These are phyloP conservation scores for Sordaria brevicollis DNA, from an alignment of 495 filamentous ascomycete species.

Conservation along the genomic window DNA sequence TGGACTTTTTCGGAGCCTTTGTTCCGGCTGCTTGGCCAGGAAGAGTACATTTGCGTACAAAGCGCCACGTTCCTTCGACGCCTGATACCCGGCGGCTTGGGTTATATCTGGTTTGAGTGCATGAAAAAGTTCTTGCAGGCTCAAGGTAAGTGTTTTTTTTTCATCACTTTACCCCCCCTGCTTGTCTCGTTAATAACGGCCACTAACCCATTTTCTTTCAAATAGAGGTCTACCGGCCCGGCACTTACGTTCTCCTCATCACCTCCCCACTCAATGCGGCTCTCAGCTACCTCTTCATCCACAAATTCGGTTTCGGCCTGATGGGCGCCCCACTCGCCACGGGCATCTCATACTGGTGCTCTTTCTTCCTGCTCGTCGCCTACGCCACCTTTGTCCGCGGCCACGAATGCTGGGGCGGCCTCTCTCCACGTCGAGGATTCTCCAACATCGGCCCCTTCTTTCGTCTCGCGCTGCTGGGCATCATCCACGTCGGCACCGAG, in stretches of 20 bases:
- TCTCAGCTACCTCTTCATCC: constrained; percentile 74
- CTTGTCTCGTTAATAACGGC: background rate
- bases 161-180: background rate
- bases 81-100: constrained; percentile 75
- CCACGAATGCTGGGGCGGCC: constrained; percentile 76
- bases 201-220: background rate
- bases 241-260: constrained; percentile 77
- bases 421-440: constrained; percentile 49
- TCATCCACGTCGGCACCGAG: constrained; percentile 87
- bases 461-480: constrained; percentile 63
- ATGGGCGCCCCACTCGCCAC: constrained; percentile 78
- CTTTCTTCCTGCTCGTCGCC: constrained; percentile 65
- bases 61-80: constrained; percentile 66
- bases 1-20: constrained; percentile 73
- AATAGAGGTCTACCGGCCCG: constrained; percentile 72
- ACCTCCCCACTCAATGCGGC: constrained; percentile 70
- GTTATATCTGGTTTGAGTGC: constrained; percentile 84
- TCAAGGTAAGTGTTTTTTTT: constrained; percentile 46
- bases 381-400: constrained; percentile 68
- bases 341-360: constrained; percentile 77
- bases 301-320: constrained; percentile 58
- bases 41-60: constrained; percentile 63
- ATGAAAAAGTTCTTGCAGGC: constrained; percentile 92
- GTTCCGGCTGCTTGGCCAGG: constrained; percentile 69
- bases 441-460: constrained; percentile 63